Percentiles rank a stretch among this genome's conserved stretches.
Evolutionary conservation across 176 grass and related monocot genomes (phyloP).

Genomic region (Leersia perrieri): DNA sequence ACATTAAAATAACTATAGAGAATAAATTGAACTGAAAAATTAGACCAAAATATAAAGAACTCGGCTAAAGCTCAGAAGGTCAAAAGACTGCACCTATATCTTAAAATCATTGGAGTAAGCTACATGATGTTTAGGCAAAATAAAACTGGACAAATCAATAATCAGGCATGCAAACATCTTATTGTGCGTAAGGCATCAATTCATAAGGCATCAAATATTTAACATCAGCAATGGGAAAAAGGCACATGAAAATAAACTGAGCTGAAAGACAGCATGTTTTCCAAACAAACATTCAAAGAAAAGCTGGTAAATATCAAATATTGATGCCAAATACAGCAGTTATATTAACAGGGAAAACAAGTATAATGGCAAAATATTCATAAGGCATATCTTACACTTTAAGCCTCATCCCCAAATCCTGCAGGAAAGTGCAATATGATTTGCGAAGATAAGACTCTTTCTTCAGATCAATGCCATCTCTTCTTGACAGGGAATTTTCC

Average conservation of each 20-base stretch:
- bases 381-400: conserved; percentile 74
- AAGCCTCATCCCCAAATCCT: conserved; percentile 95
- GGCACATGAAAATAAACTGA: neutral
- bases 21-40: neutral
- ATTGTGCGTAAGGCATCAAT: neutral
- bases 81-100: neutral
- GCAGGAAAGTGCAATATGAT: conserved; percentile 90
- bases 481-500: conserved; percentile 76
- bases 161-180: neutral
- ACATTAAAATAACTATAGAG: too few relatives aligned
- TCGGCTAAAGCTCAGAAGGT: neutral
- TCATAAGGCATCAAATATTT: neutral
- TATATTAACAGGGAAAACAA: conserved; percentile 28
- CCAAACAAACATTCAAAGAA: neutral
- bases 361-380: neutral
- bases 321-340: neutral
- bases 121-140: neutral
- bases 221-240: neutral
- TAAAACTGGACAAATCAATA: neutral
- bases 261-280: neutral
- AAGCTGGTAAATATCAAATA: neutral
- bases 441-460: conserved; percentile 88
- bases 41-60: conserved; percentile 1
- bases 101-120: neutral
- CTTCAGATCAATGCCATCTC: conserved; percentile 80